These are phyloP conservation scores for Bipolaris zeicola DNA, from an alignment of 2,329 filamentous ascomycete genomes.

Conservation along the genomic window DNA sequence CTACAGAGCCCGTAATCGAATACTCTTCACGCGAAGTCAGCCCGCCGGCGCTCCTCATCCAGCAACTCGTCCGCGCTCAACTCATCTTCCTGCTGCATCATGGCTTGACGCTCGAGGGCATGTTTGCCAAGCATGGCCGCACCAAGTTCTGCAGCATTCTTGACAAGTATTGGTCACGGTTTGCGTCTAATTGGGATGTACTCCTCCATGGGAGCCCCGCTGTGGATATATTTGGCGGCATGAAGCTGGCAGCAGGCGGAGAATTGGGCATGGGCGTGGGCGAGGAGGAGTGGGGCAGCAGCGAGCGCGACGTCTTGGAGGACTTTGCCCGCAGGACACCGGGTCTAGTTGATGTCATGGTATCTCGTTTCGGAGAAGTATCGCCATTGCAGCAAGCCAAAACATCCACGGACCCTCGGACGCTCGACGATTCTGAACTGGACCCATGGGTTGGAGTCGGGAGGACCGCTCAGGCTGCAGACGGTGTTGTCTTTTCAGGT, in stretches of 20 bases:
- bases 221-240: slow-evolving; percentile 76
- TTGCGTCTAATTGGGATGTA: slow-evolving; percentile 77
- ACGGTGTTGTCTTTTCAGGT: slow-evolving; percentile 87
- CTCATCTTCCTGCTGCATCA: slow-evolving; percentile 87
- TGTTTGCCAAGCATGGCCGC: slow-evolving; percentile 70
- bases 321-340: slow-evolving; percentile 80
- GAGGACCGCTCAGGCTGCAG: slow-evolving; percentile 68
- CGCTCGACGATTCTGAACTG: slow-evolving; percentile 26
- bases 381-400: slow-evolving; percentile 39
- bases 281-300: slow-evolving; percentile 92
- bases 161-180: slow-evolving; percentile 79
- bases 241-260: slow-evolving; percentile 87
- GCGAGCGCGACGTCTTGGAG: slow-evolving; percentile 90
- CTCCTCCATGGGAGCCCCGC: slow-evolving; percentile 88
- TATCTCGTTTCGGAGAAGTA: slow-evolving; percentile 79
- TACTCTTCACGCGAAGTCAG: slow-evolving; percentile 92
- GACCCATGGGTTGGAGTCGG: slow-evolving; percentile 77
- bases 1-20: slow-evolving; percentile 61
- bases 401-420: slow-evolving; percentile 32
- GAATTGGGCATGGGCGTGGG: slow-evolving; percentile 94
- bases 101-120: slow-evolving; percentile 70
- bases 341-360: slow-evolving; percentile 84
- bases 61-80: slow-evolving; percentile 83
- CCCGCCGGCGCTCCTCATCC: slow-evolving; percentile 74
- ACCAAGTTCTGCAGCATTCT: slow-evolving; percentile 74